These are phyloP conservation scores for Suillus clintonianus DNA, from an alignment of 768 basidiomycete genomes.

Conservation along the genomic window DNA sequence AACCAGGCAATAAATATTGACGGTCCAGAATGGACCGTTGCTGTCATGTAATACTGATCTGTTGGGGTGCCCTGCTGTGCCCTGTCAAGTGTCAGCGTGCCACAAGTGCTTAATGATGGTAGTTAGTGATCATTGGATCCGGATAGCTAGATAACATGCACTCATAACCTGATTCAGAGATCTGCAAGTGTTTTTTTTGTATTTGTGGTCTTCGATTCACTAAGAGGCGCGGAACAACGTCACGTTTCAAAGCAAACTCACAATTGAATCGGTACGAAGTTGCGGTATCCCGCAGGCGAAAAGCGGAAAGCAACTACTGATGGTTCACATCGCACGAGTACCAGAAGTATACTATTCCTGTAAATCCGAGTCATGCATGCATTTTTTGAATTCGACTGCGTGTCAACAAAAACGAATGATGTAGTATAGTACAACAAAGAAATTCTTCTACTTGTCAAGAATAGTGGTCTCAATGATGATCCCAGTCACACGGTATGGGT, in stretches of 20 bases:
- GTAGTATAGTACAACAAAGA: constrained; percentile 12
- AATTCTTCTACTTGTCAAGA: constrained; percentile 52
- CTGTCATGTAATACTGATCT: background rate
- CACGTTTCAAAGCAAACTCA: too few species aligned
- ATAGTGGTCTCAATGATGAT: constrained; percentile 89
- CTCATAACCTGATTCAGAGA: too few species aligned
- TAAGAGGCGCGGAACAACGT: background rate
- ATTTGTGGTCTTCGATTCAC: too few species aligned
- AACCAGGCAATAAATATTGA: background rate
- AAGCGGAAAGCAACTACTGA: background rate
- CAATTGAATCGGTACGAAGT: background rate
- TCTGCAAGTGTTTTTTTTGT: too few species aligned
- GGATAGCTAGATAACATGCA: too few species aligned
- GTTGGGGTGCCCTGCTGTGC: background rate
- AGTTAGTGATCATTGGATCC: background rate
- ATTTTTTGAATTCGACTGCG: constrained; percentile 11
- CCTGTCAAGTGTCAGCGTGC: background rate
- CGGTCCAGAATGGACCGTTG: background rate
- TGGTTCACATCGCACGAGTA: background rate
- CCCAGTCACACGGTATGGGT: constrained; percentile 92
- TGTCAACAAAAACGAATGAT: constrained; percentile 6
- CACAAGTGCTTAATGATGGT: background rate
- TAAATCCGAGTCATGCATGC: constrained; percentile 19
- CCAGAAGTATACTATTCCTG: background rate
- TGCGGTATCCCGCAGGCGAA: background rate